Conservation (phyloP, 1,284 basidiomycete species). For the Leccinum variabile region DNA sequence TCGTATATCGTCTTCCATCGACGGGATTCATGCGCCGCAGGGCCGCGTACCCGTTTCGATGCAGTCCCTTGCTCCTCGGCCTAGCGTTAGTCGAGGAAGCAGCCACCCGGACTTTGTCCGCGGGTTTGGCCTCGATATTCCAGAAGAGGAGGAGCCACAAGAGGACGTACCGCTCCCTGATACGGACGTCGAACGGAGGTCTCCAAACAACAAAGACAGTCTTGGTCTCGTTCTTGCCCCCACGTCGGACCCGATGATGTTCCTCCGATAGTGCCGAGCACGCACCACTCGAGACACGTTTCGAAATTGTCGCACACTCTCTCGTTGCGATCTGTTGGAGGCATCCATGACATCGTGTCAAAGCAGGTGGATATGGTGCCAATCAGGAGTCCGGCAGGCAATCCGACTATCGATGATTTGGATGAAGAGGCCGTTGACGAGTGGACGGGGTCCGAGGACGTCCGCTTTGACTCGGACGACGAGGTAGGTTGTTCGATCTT, state of each 20-base stretch:
- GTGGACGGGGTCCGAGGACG: slow-evolving; percentile 80
- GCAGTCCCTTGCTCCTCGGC: slow-evolving; percentile 45
- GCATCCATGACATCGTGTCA: slow-evolving; percentile 36
- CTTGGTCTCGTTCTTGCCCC: slow-evolving; percentile 13
- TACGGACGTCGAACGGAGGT: slow-evolving; percentile 31
- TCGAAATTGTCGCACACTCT: slow-evolving; percentile 65
- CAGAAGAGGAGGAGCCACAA: slow-evolving; percentile 58
- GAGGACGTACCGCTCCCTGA: slow-evolving; percentile 36
- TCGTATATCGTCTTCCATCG: slow-evolving; percentile 19
- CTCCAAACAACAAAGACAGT: slow-evolving; percentile 29
- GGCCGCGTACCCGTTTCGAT: slow-evolving; percentile 54
- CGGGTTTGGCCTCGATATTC: slow-evolving; percentile 76
- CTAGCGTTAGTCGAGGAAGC: slow-evolving; percentile 45
- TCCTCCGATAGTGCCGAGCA: slow-evolving; percentile 50
- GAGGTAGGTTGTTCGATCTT: slow-evolving; percentile 45
- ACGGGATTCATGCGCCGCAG: slow-evolving; percentile 57
- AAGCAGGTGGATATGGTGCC: slow-evolving; percentile 33
- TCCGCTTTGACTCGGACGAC: slow-evolving; percentile 56
- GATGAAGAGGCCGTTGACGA: slow-evolving; percentile 60
- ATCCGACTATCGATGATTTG: slow-evolving; percentile 38
- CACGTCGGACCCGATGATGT: slow-evolving; percentile 36
- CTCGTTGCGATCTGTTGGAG: slow-evolving; percentile 63
- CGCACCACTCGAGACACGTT: slow-evolving; percentile 67
- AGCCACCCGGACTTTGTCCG: slow-evolving; percentile 69
- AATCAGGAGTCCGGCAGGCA: slow-evolving; percentile 32